Conservation (phyloP, 2,329 filamentous ascomycete species). For the Colletotrichum sp. region DNA sequence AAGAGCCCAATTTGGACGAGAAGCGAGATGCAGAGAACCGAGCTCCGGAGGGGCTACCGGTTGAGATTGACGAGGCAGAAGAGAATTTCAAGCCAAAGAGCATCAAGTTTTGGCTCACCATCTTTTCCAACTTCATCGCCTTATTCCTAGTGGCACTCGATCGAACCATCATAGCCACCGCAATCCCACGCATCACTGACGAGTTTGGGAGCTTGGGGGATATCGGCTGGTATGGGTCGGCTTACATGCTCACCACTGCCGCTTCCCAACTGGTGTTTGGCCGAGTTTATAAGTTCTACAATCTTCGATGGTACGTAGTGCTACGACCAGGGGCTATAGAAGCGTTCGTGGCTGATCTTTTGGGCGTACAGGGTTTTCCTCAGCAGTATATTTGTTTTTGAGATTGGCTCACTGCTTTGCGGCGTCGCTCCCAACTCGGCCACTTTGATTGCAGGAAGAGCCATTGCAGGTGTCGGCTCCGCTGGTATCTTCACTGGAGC, state of each 20-base stretch:
- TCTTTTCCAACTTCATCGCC: conserved; percentile 58
- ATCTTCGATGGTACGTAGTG: conserved; percentile 44
- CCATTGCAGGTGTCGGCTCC: conserved; percentile 60
- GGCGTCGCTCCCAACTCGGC: conserved; percentile 58
- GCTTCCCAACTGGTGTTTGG: conserved; percentile 57
- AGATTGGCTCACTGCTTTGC: conserved; percentile 59
- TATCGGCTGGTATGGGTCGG: conserved; percentile 68
- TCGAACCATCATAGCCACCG: conserved; percentile 61
- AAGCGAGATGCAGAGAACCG: conserved; percentile 7
- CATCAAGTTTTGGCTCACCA: conserved; percentile 60
- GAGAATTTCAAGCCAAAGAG: conserved; percentile 57
- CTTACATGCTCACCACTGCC: conserved; percentile 65
- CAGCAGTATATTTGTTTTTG: conserved; percentile 53
- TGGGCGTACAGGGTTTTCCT: conserved; percentile 45
- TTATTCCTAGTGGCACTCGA: conserved; percentile 65
- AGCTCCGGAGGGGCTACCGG: background rate
- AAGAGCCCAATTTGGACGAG: conserved; percentile 8
- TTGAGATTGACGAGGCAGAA: conserved; percentile 16
- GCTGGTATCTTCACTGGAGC: conserved; percentile 64
- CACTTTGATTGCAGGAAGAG: conserved; percentile 61
- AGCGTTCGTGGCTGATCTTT: background rate
- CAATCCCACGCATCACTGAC: conserved; percentile 60
- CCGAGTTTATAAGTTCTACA: conserved; percentile 55
- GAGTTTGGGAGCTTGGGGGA: conserved; percentile 63
- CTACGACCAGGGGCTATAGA: background rate